Evolutionary conservation across 108 stramenopile species (phyloP).

Genomic region (Seminavis robusta): DNA sequence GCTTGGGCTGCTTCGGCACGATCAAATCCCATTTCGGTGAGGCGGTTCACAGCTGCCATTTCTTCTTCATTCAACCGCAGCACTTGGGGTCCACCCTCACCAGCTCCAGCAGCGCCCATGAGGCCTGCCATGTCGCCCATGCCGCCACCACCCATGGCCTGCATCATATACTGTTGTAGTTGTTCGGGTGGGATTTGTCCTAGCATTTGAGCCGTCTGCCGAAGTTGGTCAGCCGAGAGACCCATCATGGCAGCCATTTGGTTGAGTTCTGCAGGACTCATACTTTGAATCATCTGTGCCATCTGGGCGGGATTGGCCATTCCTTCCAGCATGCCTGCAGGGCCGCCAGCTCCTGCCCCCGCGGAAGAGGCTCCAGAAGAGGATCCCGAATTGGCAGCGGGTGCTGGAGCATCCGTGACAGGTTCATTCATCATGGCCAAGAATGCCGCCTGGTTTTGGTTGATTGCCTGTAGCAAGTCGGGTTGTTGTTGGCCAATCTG

Average conservation of each 20-base stretch:
- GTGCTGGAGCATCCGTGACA: slow-evolving; percentile 48
- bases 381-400: slow-evolving; percentile 23
- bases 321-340: slow-evolving; percentile 64
- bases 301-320: slow-evolving; percentile 83
- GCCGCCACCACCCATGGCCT: slow-evolving; percentile 68
- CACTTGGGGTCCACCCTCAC: slow-evolving; percentile 57
- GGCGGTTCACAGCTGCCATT: slow-evolving; percentile 92
- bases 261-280: slow-evolving; percentile 86
- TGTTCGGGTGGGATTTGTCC: slow-evolving; percentile 92
- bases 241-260: slow-evolving; percentile 93
- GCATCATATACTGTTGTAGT: slow-evolving; percentile 84
- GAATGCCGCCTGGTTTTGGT: slow-evolving; percentile 91
- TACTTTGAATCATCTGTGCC: slow-evolving; percentile 75
- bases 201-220: slow-evolving; percentile 88
- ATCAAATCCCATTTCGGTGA: slow-evolving; percentile 96
- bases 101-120: slow-evolving; percentile 41
- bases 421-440: slow-evolving; percentile 98
- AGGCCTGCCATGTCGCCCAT: slow-evolving; percentile 44
- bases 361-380: slow-evolving; percentile 24
- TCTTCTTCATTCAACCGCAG: slow-evolving; percentile 91
- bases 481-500: slow-evolving; percentile 94
- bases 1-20: slow-evolving; percentile 92
- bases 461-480: slow-evolving; percentile 86
- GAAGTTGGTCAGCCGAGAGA: slow-evolving; percentile 88
- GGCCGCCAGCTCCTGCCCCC: slow-evolving; percentile 26